phyloP scores from a whole-genome alignment of 768 basidiomycete genomes.

The Fibroporia radiculosa region DNA sequence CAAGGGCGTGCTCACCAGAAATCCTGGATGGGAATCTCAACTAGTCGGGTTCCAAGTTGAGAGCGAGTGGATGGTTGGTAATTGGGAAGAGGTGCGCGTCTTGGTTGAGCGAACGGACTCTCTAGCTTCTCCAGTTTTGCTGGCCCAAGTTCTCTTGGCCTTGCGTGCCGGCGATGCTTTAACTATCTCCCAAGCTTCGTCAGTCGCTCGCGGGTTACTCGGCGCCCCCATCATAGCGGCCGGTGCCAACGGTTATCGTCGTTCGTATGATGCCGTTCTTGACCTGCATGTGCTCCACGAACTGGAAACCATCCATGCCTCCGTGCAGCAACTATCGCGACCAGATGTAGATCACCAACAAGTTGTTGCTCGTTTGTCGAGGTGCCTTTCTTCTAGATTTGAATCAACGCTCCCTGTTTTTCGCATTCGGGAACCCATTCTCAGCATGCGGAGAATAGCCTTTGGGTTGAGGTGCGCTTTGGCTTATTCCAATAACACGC shows the following conservation, averaged over 20 bases:
- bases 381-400: conserved; percentile 54
- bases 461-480: conserved; percentile 50
- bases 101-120: conserved; percentile 44
- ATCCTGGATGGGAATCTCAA: conserved; percentile 74
- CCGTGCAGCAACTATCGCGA: conserved; percentile 32
- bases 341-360: conserved; percentile 22
- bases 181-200: conserved; percentile 42
- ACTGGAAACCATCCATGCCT: conserved; percentile 57
- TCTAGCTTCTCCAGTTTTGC: conserved; percentile 55
- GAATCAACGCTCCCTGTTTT: conserved; percentile 81
- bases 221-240: conserved; percentile 80
- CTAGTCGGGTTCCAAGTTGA: conserved; percentile 85
- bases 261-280: conserved; percentile 80
- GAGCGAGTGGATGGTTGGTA: conserved; percentile 93
- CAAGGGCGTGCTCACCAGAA: conserved; percentile 75
- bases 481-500: background rate
- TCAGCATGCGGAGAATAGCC: conserved; percentile 85
- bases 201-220: conserved; percentile 60
- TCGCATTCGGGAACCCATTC: conserved; percentile 77
- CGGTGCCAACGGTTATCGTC: conserved; percentile 72
- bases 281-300: conserved; percentile 85
- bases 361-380: conserved; percentile 37
- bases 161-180: conserved; percentile 51
- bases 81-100: conserved; percentile 76
- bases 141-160: conserved; percentile 75